Evolutionary conservation across 202 grass and related monocot genomes (phyloP).

Genomic region (Dendrocalamus latiflorus): DNA sequence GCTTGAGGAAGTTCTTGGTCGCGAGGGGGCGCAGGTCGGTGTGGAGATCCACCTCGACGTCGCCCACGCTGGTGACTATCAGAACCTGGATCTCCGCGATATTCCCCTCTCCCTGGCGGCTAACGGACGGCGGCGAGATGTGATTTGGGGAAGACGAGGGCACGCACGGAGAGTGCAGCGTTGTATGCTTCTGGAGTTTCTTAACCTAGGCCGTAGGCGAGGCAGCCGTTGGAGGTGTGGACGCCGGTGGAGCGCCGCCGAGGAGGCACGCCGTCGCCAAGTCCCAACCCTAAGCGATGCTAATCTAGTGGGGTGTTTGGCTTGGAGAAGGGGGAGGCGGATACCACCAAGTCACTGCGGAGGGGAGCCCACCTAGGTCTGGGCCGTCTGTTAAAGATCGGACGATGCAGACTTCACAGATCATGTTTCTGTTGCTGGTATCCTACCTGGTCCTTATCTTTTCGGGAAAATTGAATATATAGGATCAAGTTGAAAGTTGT

Average conservation of each 20-base stretch:
- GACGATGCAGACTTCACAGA: too few relatives aligned
- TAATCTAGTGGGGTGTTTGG: too few relatives aligned
- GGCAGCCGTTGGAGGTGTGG: not conserved
- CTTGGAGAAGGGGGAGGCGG: too few relatives aligned
- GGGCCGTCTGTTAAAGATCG: too few relatives aligned
- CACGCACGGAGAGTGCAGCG: not conserved
- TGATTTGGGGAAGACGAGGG: not conserved
- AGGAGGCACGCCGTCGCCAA: not conserved
- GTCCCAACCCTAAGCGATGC: not conserved
- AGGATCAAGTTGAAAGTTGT: too few relatives aligned
- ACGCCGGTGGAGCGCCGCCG: not conserved
- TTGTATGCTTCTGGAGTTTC: not conserved
- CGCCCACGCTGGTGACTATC: constrained; percentile 90
- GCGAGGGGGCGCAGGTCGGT: constrained; percentile 67
- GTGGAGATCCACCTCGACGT: constrained; percentile 85
- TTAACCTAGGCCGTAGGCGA: not conserved
- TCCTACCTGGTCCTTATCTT: too few relatives aligned
- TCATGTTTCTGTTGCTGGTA: too few relatives aligned
- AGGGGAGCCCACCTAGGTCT: too few relatives aligned
- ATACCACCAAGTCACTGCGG: too few relatives aligned
- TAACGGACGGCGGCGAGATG: not conserved
- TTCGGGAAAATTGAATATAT: too few relatives aligned
- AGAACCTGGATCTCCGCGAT: constrained; percentile 66
- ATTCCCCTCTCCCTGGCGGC: not conserved
- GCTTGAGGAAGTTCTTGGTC: constrained; percentile 93